phyloP scores from a whole-genome alignment of 768 basidiomycete genomes.

The Nidularia sp. region DNA sequence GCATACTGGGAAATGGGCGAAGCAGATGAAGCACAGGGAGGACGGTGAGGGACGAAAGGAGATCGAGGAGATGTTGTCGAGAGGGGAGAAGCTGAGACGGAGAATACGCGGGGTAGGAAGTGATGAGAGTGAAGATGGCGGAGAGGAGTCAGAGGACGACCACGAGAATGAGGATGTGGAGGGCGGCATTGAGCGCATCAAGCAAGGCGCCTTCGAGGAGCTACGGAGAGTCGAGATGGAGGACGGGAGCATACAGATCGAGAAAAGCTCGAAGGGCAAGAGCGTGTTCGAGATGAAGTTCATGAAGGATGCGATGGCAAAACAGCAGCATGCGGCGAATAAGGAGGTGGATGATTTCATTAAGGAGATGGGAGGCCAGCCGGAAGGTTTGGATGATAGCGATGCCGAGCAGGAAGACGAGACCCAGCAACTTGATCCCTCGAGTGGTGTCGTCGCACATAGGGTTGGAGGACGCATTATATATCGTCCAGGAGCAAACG shows the following conservation, averaged over 20 bases:
- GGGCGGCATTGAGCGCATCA: constrained; percentile 51
- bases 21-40: constrained; percentile 58
- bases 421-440: constrained; percentile 13
- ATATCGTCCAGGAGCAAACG: constrained; percentile 50
- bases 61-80: constrained; percentile 81
- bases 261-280: constrained; percentile 40
- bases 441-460: constrained; percentile 38
- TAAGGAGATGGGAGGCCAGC: constrained; percentile 52
- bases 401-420: constrained; percentile 19
- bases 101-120: constrained; percentile 68
- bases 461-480: constrained; percentile 67
- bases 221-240: constrained; percentile 46
- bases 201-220: constrained; percentile 74
- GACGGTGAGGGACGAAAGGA: constrained; percentile 63
- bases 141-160: constrained; percentile 39
- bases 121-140: constrained; percentile 50
- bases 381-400: constrained; percentile 19
- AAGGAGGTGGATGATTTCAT: constrained; percentile 70
- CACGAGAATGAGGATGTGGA: constrained; percentile 36
- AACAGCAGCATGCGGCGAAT: constrained; percentile 54
- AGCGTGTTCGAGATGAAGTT: constrained; percentile 96
- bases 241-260: constrained; percentile 17
- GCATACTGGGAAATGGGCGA: constrained; percentile 85
- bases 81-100: constrained; percentile 73
- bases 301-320: constrained; percentile 88